Evolutionary conservation across 1,139 yeast genomes (phyloP), one percentile per base, ranked within the genome.

Genomic region (Pneumocystis wakefieldiae): DNA sequence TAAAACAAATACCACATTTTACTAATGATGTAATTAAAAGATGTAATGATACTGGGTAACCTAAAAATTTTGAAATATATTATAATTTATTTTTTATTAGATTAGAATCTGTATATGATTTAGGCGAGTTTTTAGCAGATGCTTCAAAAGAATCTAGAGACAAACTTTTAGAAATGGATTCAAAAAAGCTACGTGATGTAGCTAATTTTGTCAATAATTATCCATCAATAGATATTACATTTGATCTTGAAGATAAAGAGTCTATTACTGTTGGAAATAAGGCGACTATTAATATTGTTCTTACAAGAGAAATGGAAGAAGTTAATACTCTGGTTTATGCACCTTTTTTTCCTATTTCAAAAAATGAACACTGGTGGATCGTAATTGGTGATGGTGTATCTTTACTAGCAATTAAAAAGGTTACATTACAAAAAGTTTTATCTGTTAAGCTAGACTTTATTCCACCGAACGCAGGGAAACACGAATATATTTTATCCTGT

Each of bases 161-260:
- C 63, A 79, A 79, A 15, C 75, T 90, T 3, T 75, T 91, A 65
- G 81, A 81, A 48, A 75, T 89, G 70, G 73, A 73, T 24, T 77
- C 76, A 7, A 71, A 71, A 12, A 84, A 81, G 19, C 75, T 82
- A 70, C 78, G 79, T 57, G 78, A 78, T 36, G 90, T 92, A 63
- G 97, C 97, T 0, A 83, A 82, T 38, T 92, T 92, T 76, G 95
- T 90, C 64, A 92, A 92, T 74, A 83, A 80, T 68, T 94, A 87
- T 73, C 98, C 98, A 5, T 87, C 87, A 70, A 79, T 92, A 64
- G 97, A 92, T 69, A 73, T 91, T 29, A 84, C 83, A 67, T 79
- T 78, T 64, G 70, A 79, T 15, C 64, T 80, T 5, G 81, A 80
- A 28, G 72, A 75, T n/a, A 72, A 76, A 0, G 74, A 75, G 2